Evolutionary conservation across 2,329 filamentous ascomycete genomes (phyloP), one percentile per base, ranked within the genome.

Genomic region (Colletotrichum scovillei): DNA sequence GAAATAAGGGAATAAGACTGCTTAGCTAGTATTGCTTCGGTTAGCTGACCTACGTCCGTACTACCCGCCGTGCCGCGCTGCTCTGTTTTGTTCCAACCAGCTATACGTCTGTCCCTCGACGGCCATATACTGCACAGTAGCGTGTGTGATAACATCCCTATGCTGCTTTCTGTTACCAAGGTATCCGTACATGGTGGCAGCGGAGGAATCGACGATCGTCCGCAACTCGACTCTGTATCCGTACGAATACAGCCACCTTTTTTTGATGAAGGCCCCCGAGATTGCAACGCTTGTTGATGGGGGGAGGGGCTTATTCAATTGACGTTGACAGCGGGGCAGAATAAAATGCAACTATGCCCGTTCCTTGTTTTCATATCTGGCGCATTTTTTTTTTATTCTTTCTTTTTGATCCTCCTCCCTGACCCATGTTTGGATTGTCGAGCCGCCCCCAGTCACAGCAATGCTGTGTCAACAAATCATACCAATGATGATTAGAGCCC

Each of bases 261-360:
- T n/a, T 19, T 8, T 22, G 3, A 55, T 63, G 12, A 53, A 35
- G 6, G n/a, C 46, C 30, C 46, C 49, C n/a, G 28, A 24, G 30
- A 16, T n/a, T 42, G 30, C 32, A 56, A n/a, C 32, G 19, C 22
- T 24, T 24, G 22, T n/a, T 55, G 12, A 56, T 56, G 66, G 6
- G 26, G 24, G 16, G 38, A 12, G 19, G 26, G 22, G 19, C 35
- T 26, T 68, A 14, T 42, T 42, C 65, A 38, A 63, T 69, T 57
- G 38, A 69, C 53, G 24, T 63, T 63, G 65, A 56, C 32, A 58
- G 69, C 52, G 65, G 69, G 65, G 69, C 58, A 58, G 49, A 22
- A n/a, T 32, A 52, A 24, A 67, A 6, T 57, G 52, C 35, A 59
- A 26, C 16, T 46, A 59, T 38, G 57, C 32, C 28, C 52, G 30